Evolutionary conservation across 2,329 filamentous ascomycete species (phyloP).

Genomic region (Fusarium pseudograminearum): DNA sequence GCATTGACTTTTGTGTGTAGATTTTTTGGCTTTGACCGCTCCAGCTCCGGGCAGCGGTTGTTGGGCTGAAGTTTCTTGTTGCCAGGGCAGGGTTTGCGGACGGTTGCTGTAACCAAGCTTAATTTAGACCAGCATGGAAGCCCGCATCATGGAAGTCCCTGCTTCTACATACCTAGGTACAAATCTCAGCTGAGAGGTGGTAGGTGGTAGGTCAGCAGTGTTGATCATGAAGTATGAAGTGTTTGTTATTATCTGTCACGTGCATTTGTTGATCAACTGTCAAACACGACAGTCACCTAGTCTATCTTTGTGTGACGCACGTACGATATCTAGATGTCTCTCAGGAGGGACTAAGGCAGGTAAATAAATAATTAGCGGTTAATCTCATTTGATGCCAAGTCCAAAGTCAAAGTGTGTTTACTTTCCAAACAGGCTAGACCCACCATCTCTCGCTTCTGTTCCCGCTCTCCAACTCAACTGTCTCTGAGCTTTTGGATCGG

Average conservation of each 20-base stretch:
- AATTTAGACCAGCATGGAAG: conserved; percentile 5
- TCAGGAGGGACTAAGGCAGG: not conserved
- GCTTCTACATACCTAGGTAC: not conserved
- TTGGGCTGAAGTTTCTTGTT: conserved; percentile 32
- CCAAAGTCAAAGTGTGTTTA: conserved; percentile 39
- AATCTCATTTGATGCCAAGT: not conserved
- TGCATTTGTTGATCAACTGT: conserved; percentile 32
- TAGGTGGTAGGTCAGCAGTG: not conserved
- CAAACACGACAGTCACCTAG: conserved; percentile 16
- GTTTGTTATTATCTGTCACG: conserved; percentile 15
- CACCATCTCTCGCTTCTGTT: conserved; percentile 34
- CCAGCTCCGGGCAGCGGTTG: conserved; percentile 24
- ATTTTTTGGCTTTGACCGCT: conserved; percentile 31
- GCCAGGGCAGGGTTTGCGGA: conserved; percentile 18
- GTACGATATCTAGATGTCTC: conserved; percentile 2
- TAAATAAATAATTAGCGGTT: conserved; percentile 12
- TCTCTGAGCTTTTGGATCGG: not conserved
- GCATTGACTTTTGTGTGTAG: conserved; percentile 20
- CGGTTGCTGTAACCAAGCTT: conserved; percentile 28
- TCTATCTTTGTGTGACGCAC: conserved; percentile 37
- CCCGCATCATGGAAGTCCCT: conserved; percentile 12
- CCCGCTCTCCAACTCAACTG: conserved; percentile 24
- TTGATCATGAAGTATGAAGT: not conserved
- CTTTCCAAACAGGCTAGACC: conserved; percentile 40
- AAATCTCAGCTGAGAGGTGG: not conserved